A percentile compares a stretch with the other conserved stretches of the same genome.
phyloP scores from a whole-genome alignment of 2,329 filamentous ascomycete species.

The Phaeosphaeria sp. region DNA sequence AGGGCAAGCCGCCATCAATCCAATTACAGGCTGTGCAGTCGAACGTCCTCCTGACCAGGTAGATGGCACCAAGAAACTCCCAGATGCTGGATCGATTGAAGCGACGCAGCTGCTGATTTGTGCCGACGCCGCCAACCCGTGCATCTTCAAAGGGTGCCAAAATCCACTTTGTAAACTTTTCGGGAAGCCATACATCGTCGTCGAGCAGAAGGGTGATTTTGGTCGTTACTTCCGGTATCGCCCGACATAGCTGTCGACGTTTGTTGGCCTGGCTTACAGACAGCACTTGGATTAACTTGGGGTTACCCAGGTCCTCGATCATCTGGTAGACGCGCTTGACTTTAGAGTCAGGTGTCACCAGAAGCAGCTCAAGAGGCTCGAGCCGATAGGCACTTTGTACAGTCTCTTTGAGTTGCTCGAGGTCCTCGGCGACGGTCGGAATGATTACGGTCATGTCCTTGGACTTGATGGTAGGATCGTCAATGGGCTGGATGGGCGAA shows the following conservation, averaged over 20 bases:
- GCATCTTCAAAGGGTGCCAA: constrained; percentile 88
- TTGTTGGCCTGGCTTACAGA: constrained; percentile 90
- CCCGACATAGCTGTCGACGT: constrained; percentile 89
- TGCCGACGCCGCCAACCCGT: constrained; percentile 86
- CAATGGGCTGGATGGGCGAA: constrained; percentile 81
- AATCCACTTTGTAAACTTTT: constrained; percentile 86
- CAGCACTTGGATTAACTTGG: constrained; percentile 73
- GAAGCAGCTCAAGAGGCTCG: constrained; percentile 73
- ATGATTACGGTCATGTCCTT: constrained; percentile 93
- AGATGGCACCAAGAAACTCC: constrained; percentile 90
- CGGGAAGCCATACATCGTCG: constrained; percentile 93
- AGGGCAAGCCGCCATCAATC: constrained; percentile 94
- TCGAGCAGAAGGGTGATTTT: constrained; percentile 91
- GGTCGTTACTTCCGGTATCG: constrained; percentile 83
- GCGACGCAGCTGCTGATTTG: constrained; percentile 84
- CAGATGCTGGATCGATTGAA: constrained; percentile 70
- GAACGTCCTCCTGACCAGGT: constrained; percentile 93
- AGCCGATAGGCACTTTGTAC: constrained; percentile 78
- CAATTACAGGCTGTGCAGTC: constrained; percentile 96
- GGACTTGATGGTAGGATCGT: constrained; percentile 78
- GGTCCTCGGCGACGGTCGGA: constrained; percentile 86
- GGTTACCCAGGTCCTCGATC: constrained; percentile 46
- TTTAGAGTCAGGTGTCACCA: constrained; percentile 88
- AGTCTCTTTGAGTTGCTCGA: constrained; percentile 82
- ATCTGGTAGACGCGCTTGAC: constrained; percentile 71